Conservation (phyloP, 192 early-diverging fungal species). For the Coemansia sp. region DNA sequence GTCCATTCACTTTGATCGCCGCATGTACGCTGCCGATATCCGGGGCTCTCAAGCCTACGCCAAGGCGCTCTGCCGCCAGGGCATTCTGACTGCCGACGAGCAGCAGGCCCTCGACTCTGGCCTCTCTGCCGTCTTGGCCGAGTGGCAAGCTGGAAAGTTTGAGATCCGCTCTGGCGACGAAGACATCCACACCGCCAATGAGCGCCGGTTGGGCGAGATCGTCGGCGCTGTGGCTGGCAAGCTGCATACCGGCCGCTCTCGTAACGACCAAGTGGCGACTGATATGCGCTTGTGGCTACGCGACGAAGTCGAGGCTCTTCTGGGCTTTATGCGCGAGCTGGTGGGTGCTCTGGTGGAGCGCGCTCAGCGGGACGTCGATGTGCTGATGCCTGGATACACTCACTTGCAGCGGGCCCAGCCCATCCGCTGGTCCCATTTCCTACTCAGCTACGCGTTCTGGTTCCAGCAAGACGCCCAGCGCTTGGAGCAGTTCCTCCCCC, state of each 20-base stretch:
- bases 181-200: slow-evolving; percentile 99
- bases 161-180: slow-evolving; percentile 77
- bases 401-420: slow-evolving; percentile 98
- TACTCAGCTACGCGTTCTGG: slow-evolving; percentile 87
- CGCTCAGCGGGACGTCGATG: slow-evolving; percentile 86
- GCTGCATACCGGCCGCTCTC: slow-evolving; percentile 92
- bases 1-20: slow-evolving; percentile 90
- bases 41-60: slow-evolving; percentile 87
- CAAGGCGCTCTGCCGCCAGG: slow-evolving; percentile 68
- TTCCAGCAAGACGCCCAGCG: slow-evolving; percentile 88
- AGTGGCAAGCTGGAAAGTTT: slow-evolving; percentile 81
- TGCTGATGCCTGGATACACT: slow-evolving; percentile 99
- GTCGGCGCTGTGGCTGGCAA: slow-evolving; percentile 92
- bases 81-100: slow-evolving; percentile 79
- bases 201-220: slow-evolving; percentile 88
- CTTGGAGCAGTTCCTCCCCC: slow-evolving; percentile 74
- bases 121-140: slow-evolving; percentile 68
- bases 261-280: slow-evolving; percentile 98
- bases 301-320: slow-evolving; percentile 67
- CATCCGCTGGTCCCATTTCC: slow-evolving; percentile 93
- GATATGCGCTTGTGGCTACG: slow-evolving; percentile 95
- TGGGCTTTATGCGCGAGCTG: slow-evolving; percentile 70
- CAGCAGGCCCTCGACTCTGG: slow-evolving; percentile 69
- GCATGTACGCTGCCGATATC: slow-evolving; percentile 89
- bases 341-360: slow-evolving; percentile 70